A percentile compares a stretch with the other conserved stretches of the same genome.
These are phyloP conservation scores for Sporothrix sp. DNA, from an alignment of 2,329 filamentous ascomycete species.

Conservation along the genomic window DNA sequence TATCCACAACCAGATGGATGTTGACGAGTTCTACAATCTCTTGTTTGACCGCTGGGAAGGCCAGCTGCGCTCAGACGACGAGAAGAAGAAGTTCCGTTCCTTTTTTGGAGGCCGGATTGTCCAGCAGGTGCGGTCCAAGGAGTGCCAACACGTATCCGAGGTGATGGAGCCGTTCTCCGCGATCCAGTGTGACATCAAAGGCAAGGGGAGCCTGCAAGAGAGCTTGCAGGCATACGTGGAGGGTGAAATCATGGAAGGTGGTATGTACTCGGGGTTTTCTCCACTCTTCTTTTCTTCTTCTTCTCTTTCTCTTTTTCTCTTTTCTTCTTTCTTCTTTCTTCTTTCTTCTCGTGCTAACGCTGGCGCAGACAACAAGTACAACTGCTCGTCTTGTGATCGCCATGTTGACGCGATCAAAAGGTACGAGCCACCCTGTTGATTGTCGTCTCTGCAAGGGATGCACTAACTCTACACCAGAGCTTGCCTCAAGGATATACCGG, in stretches of 20 bases:
- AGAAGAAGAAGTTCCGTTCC: constrained; percentile 63
- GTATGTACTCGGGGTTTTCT: constrained; percentile 29
- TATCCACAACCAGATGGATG: constrained; percentile 88
- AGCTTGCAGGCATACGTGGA: constrained; percentile 93
- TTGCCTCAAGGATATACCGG: constrained; percentile 83
- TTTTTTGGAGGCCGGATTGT: constrained; percentile 90
- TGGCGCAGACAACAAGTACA: constrained; percentile 81
- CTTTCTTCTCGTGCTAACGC: background rate
- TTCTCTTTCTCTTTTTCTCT: background rate
- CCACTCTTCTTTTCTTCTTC: background rate
- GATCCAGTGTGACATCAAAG: constrained; percentile 93
- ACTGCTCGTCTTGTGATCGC: constrained; percentile 79
- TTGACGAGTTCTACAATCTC: constrained; percentile 94
- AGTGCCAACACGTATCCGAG: constrained; percentile 90
- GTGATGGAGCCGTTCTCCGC: constrained; percentile 84
- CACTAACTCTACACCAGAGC: constrained; percentile 44
- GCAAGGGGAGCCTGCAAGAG: constrained; percentile 72
- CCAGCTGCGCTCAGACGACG: constrained; percentile 58
- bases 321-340: background rate
- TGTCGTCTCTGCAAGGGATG: background rate
- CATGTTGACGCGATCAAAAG: constrained; percentile 91
- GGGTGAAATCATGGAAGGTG: constrained; percentile 91
- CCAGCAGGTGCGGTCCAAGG: constrained; percentile 90
- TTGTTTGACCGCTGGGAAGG: constrained; percentile 86
- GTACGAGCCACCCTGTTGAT: constrained; percentile 29